These are phyloP conservation scores for Fraxinus excelsior DNA, from an alignment of 257 asterid species.

Conservation along the genomic window DNA sequence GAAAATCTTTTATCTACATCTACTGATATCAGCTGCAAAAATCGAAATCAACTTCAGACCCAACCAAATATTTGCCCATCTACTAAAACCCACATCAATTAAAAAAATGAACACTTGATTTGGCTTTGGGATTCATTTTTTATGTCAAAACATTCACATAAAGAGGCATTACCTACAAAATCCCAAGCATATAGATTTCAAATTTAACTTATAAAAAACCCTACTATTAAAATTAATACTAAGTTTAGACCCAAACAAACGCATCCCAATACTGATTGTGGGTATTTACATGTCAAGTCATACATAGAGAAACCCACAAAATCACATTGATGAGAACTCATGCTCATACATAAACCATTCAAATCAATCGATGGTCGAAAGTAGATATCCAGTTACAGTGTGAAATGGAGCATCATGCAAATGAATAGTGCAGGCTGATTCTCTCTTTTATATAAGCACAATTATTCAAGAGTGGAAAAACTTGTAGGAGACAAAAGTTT, in stretches of 20 bases:
- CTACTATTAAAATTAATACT: neutral
- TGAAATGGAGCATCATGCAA: no score
- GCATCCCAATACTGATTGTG: neutral
- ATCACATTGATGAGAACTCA: conserved; percentile 36
- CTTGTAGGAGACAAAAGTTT: no score
- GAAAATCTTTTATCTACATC: neutral
- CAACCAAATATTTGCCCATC: neutral
- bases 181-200: neutral
- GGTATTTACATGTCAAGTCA: neutral
- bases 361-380: conserved; percentile 46
- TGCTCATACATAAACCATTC: conserved; percentile 32
- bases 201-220: neutral
- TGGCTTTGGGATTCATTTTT: neutral
- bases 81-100: neutral
- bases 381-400: no score
- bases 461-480: no score
- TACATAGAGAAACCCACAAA: conserved; percentile 24
- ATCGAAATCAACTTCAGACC: neutral
- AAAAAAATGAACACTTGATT: neutral
- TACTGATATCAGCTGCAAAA: neutral
- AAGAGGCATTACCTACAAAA: neutral
- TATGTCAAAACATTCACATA: neutral
- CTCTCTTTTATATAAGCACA: accelerated
- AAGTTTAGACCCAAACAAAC: neutral
- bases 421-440: no score